Conservation (phyloP, 1,284 basidiomycete genomes). For the Puccinia polysora region DNA sequence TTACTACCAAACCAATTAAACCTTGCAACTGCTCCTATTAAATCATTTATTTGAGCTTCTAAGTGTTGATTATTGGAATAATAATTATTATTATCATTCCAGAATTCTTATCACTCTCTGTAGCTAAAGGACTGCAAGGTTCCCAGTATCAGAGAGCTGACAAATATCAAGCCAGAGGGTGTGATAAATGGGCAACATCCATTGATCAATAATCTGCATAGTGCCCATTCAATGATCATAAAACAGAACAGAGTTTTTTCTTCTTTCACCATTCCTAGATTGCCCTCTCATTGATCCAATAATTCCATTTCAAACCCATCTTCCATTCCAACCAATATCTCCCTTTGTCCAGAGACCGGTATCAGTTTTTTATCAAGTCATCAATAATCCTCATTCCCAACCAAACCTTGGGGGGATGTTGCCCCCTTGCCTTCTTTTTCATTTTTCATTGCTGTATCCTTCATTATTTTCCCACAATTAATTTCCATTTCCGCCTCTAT, state of each 20-base stretch:
- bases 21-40: too few relatives aligned
- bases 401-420: not conserved
- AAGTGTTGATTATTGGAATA: too few relatives aligned
- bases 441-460: too few relatives aligned
- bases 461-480: too few relatives aligned
- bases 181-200: conserved; percentile 47
- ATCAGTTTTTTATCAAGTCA: conserved; percentile 5
- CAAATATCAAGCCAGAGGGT: conserved; percentile 14
- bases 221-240: not conserved
- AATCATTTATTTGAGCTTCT: too few relatives aligned
- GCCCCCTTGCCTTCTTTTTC: too few relatives aligned
- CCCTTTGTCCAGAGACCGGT: conserved; percentile 4
- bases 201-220: conserved; percentile 50
- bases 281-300: conserved; percentile 3
- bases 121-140: too few relatives aligned
- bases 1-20: too few relatives aligned
- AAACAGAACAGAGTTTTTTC: not conserved
- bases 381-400: not conserved
- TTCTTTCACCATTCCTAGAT: not conserved
- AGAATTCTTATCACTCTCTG: too few relatives aligned
- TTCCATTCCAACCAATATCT: conserved; percentile 48
- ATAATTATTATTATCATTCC: too few relatives aligned
- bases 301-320: conserved; percentile 51
- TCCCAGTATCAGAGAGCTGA: too few relatives aligned
- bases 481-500: too few relatives aligned